phyloP scores from a whole-genome alignment of 1,139 yeast species.

The Pichia sp. region DNA sequence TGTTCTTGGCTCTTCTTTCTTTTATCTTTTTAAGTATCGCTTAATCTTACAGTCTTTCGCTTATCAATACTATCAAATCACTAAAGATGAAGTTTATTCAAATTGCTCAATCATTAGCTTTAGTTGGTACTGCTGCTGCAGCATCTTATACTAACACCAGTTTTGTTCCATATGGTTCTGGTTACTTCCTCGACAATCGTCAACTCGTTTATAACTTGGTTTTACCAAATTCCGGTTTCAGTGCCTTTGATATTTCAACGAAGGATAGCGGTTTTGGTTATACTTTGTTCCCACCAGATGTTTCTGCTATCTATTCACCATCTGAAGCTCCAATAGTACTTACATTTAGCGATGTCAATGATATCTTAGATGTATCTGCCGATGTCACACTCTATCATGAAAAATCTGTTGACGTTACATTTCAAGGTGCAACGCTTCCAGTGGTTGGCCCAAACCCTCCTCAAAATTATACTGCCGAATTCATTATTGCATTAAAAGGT shows the following conservation, averaged over 20 bases:
- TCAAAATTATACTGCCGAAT: slow-evolving; percentile 18
- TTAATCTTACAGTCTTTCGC: slow-evolving; percentile 1
- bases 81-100: slow-evolving; percentile 17
- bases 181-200: slow-evolving; percentile 19
- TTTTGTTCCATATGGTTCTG: slow-evolving; percentile 20
- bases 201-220: slow-evolving; percentile 18
- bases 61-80: no score
- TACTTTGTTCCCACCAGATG: slow-evolving; percentile 13
- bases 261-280: slow-evolving; percentile 22
- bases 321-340: slow-evolving; percentile 10
- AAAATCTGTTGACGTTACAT: slow-evolving; percentile 9
- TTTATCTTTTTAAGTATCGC: neutral
- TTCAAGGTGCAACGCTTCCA: slow-evolving; percentile 17
- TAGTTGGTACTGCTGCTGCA: slow-evolving; percentile 16
- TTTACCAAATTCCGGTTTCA: slow-evolving; percentile 22
- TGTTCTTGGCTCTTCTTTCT: neutral
- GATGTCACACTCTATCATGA: slow-evolving; percentile 15
- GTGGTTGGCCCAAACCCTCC: neutral
- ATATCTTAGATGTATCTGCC: slow-evolving; percentile 13
- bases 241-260: slow-evolving; percentile 17
- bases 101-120: slow-evolving; percentile 17
- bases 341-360: slow-evolving; percentile 5
- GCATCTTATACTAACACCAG: slow-evolving; percentile 18
- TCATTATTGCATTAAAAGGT: slow-evolving; percentile 18
- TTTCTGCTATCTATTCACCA: slow-evolving; percentile 15